Conservation (phyloP, 345 rosid genomes). For the Pelargonium nanum region DNA sequence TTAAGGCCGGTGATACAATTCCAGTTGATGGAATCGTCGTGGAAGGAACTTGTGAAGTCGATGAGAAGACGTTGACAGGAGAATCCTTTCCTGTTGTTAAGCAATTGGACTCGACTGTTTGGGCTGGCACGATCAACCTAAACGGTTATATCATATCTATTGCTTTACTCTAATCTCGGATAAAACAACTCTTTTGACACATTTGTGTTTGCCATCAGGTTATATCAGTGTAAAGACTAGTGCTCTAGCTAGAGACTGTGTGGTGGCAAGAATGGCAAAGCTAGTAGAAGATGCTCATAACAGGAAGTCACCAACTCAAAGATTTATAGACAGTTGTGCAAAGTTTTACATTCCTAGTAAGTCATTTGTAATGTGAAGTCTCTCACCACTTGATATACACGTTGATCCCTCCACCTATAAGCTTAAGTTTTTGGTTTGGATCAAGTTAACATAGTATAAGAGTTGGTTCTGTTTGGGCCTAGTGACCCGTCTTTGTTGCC, state of each 20-base stretch:
- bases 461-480: no score
- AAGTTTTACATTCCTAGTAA: constrained; percentile 84
- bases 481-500: no score
- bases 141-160: constrained; percentile 34
- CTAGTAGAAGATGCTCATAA: constrained; percentile 96
- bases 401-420: not conserved
- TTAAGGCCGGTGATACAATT: constrained; percentile 77
- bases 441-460: no score
- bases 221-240: constrained; percentile 66
- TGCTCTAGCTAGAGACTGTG: constrained; percentile 72
- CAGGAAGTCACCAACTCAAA: constrained; percentile 63
- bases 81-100: constrained; percentile 83
- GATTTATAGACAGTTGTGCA: constrained; percentile 60
- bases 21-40: constrained; percentile 88
- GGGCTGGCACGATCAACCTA: constrained; percentile 89
- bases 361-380: no score
- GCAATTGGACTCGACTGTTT: constrained; percentile 51
- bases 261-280: constrained; percentile 77
- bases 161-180: not conserved
- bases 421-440: not conserved
- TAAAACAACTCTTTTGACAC: not conserved
- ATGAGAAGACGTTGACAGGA: constrained; percentile 82
- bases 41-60: constrained; percentile 80
- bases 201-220: constrained; percentile 25
- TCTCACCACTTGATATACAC: no score